Evolutionary conservation across 2,329 filamentous ascomycete genomes (phyloP).

Genomic region (Cercospora zeina): DNA sequence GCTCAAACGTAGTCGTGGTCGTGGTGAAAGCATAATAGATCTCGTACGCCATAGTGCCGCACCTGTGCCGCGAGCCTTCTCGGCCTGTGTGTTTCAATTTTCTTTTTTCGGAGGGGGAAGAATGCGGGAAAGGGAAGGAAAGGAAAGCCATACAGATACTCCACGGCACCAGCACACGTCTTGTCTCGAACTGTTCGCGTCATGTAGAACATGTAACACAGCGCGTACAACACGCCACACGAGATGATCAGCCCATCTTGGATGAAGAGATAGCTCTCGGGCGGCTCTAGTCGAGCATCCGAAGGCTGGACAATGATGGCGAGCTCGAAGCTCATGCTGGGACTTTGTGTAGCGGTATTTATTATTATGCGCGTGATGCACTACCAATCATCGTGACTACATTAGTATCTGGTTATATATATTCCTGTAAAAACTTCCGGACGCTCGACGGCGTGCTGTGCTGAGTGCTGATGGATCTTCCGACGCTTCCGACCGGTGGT

Average conservation of each 20-base stretch:
- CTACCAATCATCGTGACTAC: not conserved
- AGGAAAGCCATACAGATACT: constrained; percentile 29
- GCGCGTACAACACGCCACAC: constrained; percentile 45
- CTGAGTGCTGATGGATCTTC: constrained; percentile 6
- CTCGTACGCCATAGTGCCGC: constrained; percentile 44
- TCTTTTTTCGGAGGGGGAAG: too few species aligned
- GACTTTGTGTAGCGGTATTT: not conserved
- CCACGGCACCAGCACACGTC: constrained; percentile 38
- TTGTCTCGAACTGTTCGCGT: constrained; percentile 42
- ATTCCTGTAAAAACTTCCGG: not conserved
- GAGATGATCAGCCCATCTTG: constrained; percentile 46
- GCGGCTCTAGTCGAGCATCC: constrained; percentile 45
- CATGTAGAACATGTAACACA: constrained; percentile 47
- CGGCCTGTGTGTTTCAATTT: not conserved
- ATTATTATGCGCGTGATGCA: not conserved
- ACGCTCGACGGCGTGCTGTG: not conserved
- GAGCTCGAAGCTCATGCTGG: constrained; percentile 23
- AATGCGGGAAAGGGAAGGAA: too few species aligned
- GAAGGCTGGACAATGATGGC: constrained; percentile 53
- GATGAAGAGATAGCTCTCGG: constrained; percentile 45
- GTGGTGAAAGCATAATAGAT: constrained; percentile 45
- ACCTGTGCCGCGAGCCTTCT: constrained; percentile 1
- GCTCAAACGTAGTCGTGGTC: constrained; percentile 41
- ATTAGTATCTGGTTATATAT: not conserved
- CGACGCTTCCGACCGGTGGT: constrained; percentile 5